Evolutionary conservation across 371 early-diverging fungal genomes (phyloP), one percentile per base, ranked within the genome.

Genomic region (Mortierella sp.): DNA sequence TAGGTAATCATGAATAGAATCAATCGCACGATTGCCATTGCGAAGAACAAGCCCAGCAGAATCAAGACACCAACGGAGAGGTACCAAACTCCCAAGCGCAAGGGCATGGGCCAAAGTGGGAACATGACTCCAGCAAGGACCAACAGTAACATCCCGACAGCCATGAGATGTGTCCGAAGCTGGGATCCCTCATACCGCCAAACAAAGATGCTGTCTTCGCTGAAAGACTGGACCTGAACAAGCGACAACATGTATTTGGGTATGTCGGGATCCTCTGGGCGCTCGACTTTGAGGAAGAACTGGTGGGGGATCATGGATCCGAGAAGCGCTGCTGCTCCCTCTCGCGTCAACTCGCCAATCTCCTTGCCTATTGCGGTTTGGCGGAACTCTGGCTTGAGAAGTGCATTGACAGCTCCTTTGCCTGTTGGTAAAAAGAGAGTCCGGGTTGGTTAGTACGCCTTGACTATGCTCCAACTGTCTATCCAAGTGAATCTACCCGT

Each of bases 171-270:
- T 16, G 49, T 83, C 72, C 85, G 82, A 51, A 91, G 62, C 80
- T 91, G 92, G 12, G 95, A 91, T 19, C 95, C 95, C 80, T 98
- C 96, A 79, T 95, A 96, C 14, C 95, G 83, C 99, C 97, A 99
- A 64, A 97, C 93, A 79, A 93, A 99, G 84, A 93, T 94, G 31
- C 89, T 87, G 28, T 96, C 95, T 54, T 94, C 95, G 16, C 83
- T 79, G 58, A 93, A 89, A 52, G 85, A 85, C 79, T 94, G 94
- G 60, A 78, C 78, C 24, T 90, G 87, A 42, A 85, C 87, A 21
- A 89, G 72, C 61, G 83, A 83, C 50, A 95, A 79, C 54, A 68
- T 58, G 76, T 80, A 69, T 82, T 76, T 61, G 83, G 85, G 52
- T 58, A 83, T 85, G 61, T 80, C 81, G 46, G 87, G 82, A 10